A percentile compares a stretch with the other conserved stretches of the same genome.
These are phyloP conservation scores for Cercospora sesami DNA, from an alignment of 2,329 filamentous ascomycete species.

Conservation along the genomic window DNA sequence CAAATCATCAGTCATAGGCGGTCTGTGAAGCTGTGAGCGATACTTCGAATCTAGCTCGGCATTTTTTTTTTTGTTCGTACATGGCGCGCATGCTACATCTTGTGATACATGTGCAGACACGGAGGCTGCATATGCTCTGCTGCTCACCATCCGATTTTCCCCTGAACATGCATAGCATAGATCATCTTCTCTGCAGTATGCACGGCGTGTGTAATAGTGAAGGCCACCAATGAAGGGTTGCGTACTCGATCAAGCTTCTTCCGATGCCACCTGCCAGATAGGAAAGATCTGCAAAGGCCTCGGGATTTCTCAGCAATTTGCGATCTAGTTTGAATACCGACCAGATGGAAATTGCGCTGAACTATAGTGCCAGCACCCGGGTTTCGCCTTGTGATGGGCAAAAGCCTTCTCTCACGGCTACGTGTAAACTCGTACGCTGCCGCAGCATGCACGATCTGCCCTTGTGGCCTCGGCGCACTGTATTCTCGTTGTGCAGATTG, in stretches of 20 bases:
- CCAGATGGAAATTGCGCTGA: background rate
- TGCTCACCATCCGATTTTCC: background rate
- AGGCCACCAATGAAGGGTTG: background rate
- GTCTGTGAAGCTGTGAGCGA: background rate
- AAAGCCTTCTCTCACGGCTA: background rate
- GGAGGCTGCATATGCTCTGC: background rate
- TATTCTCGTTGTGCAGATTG: background rate
- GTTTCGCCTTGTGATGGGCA: background rate
- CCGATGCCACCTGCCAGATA: background rate
- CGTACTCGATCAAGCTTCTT: background rate
- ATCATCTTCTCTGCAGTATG: background rate
- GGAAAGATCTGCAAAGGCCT: conserved; percentile 1
- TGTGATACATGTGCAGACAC: background rate
- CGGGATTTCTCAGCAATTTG: background rate
- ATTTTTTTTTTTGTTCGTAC: background rate
- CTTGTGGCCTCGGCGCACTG: background rate
- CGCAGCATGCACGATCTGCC: background rate
- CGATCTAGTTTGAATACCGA: background rate
- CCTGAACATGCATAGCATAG: background rate
- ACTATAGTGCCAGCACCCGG: background rate
- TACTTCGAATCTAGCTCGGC: background rate
- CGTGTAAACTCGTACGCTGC: background rate
- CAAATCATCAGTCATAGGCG: background rate
- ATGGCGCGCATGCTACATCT: background rate
- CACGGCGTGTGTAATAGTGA: background rate